These are phyloP conservation scores for Sphaceloma murrayae DNA, from an alignment of 2,329 filamentous ascomycete species.

Conservation along the genomic window DNA sequence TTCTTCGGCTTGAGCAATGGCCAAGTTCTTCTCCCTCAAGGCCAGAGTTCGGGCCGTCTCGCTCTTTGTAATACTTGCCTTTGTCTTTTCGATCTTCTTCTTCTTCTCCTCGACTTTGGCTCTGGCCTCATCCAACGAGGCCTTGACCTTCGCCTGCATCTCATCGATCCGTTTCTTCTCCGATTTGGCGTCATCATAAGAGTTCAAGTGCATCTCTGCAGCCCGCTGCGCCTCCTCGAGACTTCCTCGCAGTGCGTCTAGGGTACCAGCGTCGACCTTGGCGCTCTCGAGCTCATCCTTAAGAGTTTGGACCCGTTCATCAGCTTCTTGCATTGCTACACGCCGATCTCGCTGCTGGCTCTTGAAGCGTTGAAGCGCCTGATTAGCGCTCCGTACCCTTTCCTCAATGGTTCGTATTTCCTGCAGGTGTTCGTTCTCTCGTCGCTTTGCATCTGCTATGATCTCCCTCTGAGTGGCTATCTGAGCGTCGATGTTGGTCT, in stretches of 20 bases:
- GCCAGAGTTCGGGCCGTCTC: constrained; percentile 29
- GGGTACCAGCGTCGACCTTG: constrained; percentile 44
- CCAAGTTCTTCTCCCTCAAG: constrained; percentile 35
- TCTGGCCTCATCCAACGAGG: constrained; percentile 25
- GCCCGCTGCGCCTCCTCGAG: constrained; percentile 50
- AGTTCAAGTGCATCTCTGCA: constrained; percentile 33
- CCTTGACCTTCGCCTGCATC: constrained; percentile 26
- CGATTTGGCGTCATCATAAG: constrained; percentile 41
- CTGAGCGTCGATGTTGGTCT: constrained; percentile 26
- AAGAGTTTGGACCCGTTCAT: constrained; percentile 55
- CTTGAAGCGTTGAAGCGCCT: constrained; percentile 43
- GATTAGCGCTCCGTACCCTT: constrained; percentile 41
- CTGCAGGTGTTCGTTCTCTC: constrained; percentile 45
- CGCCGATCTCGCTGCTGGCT: constrained; percentile 42
- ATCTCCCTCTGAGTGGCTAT: constrained; percentile 35
- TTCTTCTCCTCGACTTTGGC: neutral
- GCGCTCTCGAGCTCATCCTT: constrained; percentile 54
- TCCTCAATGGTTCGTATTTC: constrained; percentile 41
- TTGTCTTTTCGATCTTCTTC: constrained; percentile 24
- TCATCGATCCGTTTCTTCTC: constrained; percentile 38
- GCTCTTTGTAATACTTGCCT: constrained; percentile 26
- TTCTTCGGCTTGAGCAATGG: constrained; percentile 28
- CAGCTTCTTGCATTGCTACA: constrained; percentile 48
- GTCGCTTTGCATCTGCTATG: constrained; percentile 29
- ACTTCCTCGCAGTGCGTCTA: constrained; percentile 36